Evolutionary conservation across 2,329 filamentous ascomycete genomes (phyloP), one percentile per base, ranked within the genome.

Genomic region (Cladophialophora exuberans): DNA sequence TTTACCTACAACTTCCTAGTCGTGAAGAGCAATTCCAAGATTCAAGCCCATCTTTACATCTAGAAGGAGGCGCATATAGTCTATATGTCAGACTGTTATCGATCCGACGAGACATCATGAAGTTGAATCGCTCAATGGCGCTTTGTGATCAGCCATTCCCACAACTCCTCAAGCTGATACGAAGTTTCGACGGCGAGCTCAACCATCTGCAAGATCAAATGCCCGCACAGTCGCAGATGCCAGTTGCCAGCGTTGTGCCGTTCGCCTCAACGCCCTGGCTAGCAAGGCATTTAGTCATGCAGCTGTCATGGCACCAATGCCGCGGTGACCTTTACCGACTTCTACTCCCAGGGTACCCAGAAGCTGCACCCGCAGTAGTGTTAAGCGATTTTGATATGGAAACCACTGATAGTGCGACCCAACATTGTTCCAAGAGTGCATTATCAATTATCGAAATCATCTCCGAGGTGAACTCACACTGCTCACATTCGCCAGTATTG

Each of bases 281-380:
- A 3, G 43, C 43, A 2, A n/a, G 43, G 26, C 43, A 46, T 30
- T 26, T 46, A 26, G 43, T 33, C 22, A 46, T 46, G 43, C 43
- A 46, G 22, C 43, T 46, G 22, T 46, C 43, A 30, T 46, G 43
- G 43, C 43, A 46, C 10, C 43, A 46, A 6, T 46, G 43, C 22
- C 43, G 43, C 26, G 28, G 43, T 15, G 43, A 46, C 23, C 28
- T 46, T 7, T 46, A 46, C 22, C 43, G 43, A 10, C 17, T 46
- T 17, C 43, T 46, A 26, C 43, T 46, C 22, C 20, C 22, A 15
- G 43, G 26, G 15, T 46, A 46, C 15, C 43, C 43, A 6, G 43
- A 46, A 30, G 43, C 43, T 9, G 22, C 43, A 15, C 43, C 43
- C 3, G 6, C 43, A 28, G 22, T 46, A 31, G 28, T 46, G 13